phyloP scores from a whole-genome alignment of 23 red algal genomes.

The Pyropia haitanensis region DNA sequence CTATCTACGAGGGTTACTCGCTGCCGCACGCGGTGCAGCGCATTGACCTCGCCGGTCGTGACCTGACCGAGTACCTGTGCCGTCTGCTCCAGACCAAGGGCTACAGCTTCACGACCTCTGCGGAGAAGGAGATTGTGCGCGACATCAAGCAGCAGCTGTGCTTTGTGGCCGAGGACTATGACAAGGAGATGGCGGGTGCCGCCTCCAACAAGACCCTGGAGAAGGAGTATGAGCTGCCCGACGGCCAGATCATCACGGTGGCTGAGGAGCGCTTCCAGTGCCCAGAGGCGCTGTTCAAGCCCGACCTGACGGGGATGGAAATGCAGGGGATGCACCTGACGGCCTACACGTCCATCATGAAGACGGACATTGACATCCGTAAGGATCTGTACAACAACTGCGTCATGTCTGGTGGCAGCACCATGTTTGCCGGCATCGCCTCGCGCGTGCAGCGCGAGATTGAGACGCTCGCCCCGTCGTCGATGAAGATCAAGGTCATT shows the following conservation, averaged over 20 bases:
- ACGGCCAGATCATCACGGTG: conserved; percentile 97
- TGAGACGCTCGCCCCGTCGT: conserved; percentile 68
- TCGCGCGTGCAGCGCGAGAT: conserved; percentile 74
- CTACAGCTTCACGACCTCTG: conserved; percentile 92
- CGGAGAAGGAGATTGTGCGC: conserved; percentile 96
- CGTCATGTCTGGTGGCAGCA: conserved; percentile 92
- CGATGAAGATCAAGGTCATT: conserved; percentile 96
- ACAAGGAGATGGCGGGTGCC: conserved; percentile 61
- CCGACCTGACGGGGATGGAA: conserved; percentile 81
- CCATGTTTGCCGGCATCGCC: conserved; percentile 91
- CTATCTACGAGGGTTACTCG: conserved; percentile 99
- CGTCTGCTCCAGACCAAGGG: conserved; percentile 80
- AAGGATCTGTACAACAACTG: conserved; percentile 98
- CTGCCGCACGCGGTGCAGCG: conserved; percentile 93
- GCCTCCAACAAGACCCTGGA: conserved; percentile 63
- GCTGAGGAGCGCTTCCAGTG: conserved; percentile 91
- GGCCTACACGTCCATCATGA: conserved; percentile 87
- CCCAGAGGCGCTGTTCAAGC: conserved; percentile 96
- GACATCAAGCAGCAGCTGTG: conserved; percentile 97
- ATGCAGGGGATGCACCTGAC: conserved; percentile 76
- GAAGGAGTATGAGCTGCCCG: conserved; percentile 98
- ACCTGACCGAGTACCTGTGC: conserved; percentile 82
- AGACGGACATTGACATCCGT: conserved; percentile 96
- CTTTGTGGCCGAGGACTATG: conserved; percentile 93
- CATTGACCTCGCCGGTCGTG: conserved; percentile 88